Base-by-base conservation (phyloP, 1,284 basidiomycete genomes). In the Moniliella sp. region DNA sequence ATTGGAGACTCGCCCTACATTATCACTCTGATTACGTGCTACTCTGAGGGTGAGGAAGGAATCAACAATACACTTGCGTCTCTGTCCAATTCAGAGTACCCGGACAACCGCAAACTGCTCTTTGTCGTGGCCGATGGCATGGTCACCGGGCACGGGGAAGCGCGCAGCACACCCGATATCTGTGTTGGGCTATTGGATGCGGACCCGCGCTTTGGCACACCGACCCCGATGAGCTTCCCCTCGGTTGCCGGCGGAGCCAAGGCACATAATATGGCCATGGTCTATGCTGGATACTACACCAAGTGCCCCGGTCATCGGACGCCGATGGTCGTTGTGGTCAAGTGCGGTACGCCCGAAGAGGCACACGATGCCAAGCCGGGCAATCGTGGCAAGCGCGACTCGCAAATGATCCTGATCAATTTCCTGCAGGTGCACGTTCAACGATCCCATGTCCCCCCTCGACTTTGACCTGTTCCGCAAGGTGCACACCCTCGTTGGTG, bases 381-480 rank as follows among this genome's bases (percentile, higher is more conserved):
- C n/a, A 99, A 99, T 65, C 72, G 91, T 46, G 91, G 91, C 46
- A 99, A 99, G 64, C 78, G 91, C 32, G 91, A 99, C 65, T 86
- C 82, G 62, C 91, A 97, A 60, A 76, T 99, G 51, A 80, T 99
- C 51, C 69, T 99, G 48, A 97, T 99, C 86, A 93, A 93, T 66
- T 99, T 99, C 63, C 93, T 97, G 67, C 86, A 83, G 33, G 29
- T 84, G 94, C 50, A 99, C 91, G 9, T 99, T 94, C 66, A 94
- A 97, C 61, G 91, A 97, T 59, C 78, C 84, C 42, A 97, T 97
- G 86, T 73, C 73, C 11, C 91, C 91, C 7, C 71, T 99, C 50
- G 91, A 97, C 61, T 97, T 83, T 57, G 91, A 97, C 63, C 68
- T 99, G 13, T 99, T 99, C 70, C 74, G 88, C 38, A 97, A 97